A percentile compares a stretch with the other conserved stretches of the same genome.
These are phyloP conservation scores for Globisporangium viniferum DNA, from an alignment of 352 stramenopile species.

Conservation along the genomic window DNA sequence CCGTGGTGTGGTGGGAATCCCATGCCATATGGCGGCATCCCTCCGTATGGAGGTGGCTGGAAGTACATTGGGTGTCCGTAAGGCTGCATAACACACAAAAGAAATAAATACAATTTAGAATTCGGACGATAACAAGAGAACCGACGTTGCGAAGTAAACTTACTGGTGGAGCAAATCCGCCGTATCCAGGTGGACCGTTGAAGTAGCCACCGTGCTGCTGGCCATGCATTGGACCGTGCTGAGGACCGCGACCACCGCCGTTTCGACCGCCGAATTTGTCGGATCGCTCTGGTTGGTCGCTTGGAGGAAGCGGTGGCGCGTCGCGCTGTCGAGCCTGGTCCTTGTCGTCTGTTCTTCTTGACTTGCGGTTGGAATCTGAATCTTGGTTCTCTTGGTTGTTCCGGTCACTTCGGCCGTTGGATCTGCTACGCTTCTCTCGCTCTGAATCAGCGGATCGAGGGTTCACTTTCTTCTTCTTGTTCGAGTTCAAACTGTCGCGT, in stretches of 20 bases:
- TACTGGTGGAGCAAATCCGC: constrained; percentile 56
- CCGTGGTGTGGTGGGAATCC: constrained; percentile 52
- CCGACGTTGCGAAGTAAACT: constrained; percentile 13
- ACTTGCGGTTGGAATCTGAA: constrained; percentile 18
- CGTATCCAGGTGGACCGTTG: constrained; percentile 61
- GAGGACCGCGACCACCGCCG: constrained; percentile 8
- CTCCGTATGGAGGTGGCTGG: constrained; percentile 59
- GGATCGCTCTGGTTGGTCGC: constrained; percentile 21
- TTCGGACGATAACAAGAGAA: background rate
- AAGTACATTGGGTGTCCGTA: constrained; percentile 70
- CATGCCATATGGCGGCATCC: constrained; percentile 76
- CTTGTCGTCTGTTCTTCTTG: constrained; percentile 22
- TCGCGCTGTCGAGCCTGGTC: constrained; percentile 15
- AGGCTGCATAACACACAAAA: constrained; percentile 31
- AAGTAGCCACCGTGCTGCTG: constrained; percentile 44
- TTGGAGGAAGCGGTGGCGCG: constrained; percentile 31
- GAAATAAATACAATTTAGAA: constrained; percentile 2
- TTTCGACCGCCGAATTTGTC: constrained; percentile 22
- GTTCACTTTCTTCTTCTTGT: constrained; percentile 59
- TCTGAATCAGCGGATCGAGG: constrained; percentile 16
- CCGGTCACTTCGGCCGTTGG: constrained; percentile 11
- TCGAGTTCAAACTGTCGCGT: constrained; percentile 45
- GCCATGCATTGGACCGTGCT: constrained; percentile 22
- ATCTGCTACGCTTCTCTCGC: constrained; percentile 6
- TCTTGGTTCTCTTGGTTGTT: constrained; percentile 32